A percentile compares a stretch with the other conserved stretches of the same genome.
Evolutionary conservation across 176 grass and related monocot species (phyloP).

Genomic region (Avena eriantha): DNA sequence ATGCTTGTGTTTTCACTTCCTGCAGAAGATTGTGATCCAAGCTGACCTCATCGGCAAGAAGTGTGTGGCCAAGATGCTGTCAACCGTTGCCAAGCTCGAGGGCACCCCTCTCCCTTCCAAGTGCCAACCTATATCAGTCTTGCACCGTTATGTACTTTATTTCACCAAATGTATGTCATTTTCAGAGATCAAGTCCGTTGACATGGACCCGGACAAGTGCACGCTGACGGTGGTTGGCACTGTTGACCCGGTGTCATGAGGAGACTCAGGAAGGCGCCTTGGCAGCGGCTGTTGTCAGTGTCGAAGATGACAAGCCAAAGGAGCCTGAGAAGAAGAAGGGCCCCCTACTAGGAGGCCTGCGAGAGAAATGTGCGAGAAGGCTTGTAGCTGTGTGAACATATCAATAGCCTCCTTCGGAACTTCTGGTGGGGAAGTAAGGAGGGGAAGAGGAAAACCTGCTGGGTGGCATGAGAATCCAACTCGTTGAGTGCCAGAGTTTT

Average conservation of each 20-base stretch:
- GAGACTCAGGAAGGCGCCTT: constrained; percentile 50
- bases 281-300: constrained; percentile 34
- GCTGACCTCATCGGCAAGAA: constrained; percentile 44
- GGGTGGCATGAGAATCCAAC: too few species aligned
- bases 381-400: too few species aligned
- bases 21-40: constrained; percentile 64
- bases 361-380: constrained; percentile 45
- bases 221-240: constrained; percentile 65
- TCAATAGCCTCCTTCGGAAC: too few species aligned
- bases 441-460: too few species aligned
- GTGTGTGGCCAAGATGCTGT: constrained; percentile 49
- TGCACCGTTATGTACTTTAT: not conserved
- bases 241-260: constrained; percentile 56
- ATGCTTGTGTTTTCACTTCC: not conserved
- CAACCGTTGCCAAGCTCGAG: constrained; percentile 44
- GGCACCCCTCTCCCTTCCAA: constrained; percentile 28
- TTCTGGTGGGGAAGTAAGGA: too few species aligned
- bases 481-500: too few species aligned
- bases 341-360: constrained; percentile 43
- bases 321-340: constrained; percentile 31
- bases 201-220: constrained; percentile 57
- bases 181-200: constrained; percentile 64
- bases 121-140: not conserved
- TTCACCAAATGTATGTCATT: not conserved
- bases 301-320: constrained; percentile 56